Evolutionary conservation across 2,329 filamentous ascomycete species (phyloP).

Genomic region (Botrytis porri): DNA sequence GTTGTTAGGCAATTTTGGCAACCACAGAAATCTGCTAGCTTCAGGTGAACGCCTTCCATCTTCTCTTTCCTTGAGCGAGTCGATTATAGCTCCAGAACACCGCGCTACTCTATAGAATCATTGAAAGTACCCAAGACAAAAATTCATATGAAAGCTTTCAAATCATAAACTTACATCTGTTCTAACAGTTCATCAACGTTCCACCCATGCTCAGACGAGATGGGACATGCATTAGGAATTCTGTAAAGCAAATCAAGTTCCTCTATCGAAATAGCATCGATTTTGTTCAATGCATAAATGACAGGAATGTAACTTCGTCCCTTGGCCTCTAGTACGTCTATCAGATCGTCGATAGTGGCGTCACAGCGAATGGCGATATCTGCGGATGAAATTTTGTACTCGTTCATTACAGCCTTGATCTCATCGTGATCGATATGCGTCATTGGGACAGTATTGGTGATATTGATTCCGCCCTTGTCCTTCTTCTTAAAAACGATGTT

Average conservation of each 20-base stretch:
- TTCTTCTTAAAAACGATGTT: slow-evolving; percentile 99
- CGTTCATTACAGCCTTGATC: slow-evolving; percentile 95
- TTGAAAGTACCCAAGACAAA: not conserved
- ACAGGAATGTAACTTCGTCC: slow-evolving; percentile 97
- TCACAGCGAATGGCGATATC: slow-evolving; percentile 98
- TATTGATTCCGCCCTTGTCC: slow-evolving; percentile 94
- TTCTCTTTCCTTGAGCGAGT: not conserved
- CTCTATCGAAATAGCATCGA: slow-evolving; percentile 96
- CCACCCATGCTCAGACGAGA: slow-evolving; percentile 97
- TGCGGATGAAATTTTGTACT: slow-evolving; percentile 94
- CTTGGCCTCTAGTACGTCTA: slow-evolving; percentile 92
- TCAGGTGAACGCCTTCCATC: slow-evolving; percentile 13
- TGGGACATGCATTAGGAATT: slow-evolving; percentile 94
- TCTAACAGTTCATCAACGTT: slow-evolving; percentile 97
- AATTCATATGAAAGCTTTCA: slow-evolving; percentile 3
- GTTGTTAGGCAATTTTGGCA: not conserved
- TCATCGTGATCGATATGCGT: slow-evolving; percentile 93
- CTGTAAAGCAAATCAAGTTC: slow-evolving; percentile 94
- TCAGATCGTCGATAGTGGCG: slow-evolving; percentile 94
- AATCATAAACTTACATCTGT: slow-evolving; percentile 62
- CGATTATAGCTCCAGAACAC: not conserved
- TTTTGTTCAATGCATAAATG: slow-evolving; percentile 98
- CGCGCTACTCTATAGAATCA: not conserved
- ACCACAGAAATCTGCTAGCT: not conserved
- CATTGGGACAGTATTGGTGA: slow-evolving; percentile 90